Conservation (phyloP, 345 rosid genomes). For the Brassica carinata region DNA sequence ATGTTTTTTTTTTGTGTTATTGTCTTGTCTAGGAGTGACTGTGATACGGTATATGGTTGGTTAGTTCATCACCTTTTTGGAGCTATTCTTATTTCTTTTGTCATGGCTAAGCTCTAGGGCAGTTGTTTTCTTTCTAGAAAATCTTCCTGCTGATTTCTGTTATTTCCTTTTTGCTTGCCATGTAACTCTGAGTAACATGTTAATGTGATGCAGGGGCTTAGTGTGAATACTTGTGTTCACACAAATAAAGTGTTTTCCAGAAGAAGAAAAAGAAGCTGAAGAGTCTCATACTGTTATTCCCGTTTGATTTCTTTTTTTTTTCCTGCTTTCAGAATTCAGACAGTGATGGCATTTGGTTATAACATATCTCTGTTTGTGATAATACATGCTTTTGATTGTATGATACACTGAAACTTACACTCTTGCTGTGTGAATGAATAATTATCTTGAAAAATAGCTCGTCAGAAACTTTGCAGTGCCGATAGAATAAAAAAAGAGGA, state of each 20-base stretch:
- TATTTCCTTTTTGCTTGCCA: neutral
- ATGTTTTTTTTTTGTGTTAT: neutral
- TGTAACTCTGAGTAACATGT: slow-evolving; percentile 13
- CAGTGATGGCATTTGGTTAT: neutral
- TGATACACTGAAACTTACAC: neutral
- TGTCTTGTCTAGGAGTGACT: neutral
- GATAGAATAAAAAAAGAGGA: neutral
- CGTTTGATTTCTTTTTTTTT: neutral
- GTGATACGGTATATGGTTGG: neutral
- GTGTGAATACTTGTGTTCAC: neutral
- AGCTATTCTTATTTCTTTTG: slow-evolving; percentile 1
- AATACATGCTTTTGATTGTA: slow-evolving; percentile 28
- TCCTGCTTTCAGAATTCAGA: slow-evolving; percentile 21
- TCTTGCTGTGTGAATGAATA: slow-evolving; percentile 19
- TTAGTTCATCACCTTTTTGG: neutral
- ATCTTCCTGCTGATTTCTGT: neutral
- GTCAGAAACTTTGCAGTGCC: neutral
- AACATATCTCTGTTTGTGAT: slow-evolving; percentile 4
- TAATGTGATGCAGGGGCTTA: slow-evolving; percentile 28
- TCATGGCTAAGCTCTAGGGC: slow-evolving; percentile 1
- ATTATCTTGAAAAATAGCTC: neutral
- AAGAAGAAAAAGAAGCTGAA: slow-evolving; percentile 25
- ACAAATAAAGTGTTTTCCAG: slow-evolving; percentile 32
- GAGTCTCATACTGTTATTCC: neutral
- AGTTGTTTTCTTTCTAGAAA: neutral